phyloP scores from a whole-genome alignment of 139 green algal genomes.

The Closterium sp. region DNA sequence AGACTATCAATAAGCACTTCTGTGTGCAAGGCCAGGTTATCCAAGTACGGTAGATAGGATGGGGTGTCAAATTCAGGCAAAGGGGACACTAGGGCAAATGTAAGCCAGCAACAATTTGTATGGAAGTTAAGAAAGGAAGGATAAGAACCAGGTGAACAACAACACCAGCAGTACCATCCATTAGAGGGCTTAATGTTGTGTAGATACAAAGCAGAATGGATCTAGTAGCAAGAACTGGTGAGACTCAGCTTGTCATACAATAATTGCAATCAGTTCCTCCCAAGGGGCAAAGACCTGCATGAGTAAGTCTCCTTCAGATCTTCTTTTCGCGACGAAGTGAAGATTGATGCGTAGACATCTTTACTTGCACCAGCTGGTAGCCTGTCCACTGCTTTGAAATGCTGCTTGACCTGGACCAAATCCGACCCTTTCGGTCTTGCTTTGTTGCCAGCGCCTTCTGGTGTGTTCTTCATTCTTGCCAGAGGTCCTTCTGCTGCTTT shows the following conservation, averaged over 20 bases:
- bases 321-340: conserved; percentile 29
- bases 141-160: no score
- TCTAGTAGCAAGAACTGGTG: no score
- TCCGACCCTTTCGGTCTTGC: conserved; percentile 40
- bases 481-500: neutral
- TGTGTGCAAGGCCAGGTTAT: neutral
- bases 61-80: no score
- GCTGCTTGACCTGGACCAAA: conserved; percentile 6
- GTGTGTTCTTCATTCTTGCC: neutral
- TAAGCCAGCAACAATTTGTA: no score
- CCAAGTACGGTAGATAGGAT: no score
- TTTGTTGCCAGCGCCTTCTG: neutral
- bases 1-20: neutral
- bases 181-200: no score
- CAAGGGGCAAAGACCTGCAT: conserved; percentile 42
- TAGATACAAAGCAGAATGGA: no score
- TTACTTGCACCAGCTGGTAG: conserved; percentile 24
- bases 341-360: conserved; percentile 52
- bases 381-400: conserved; percentile 21
- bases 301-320: conserved; percentile 45
- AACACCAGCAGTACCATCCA: no score
- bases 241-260: no score
- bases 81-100: no score
- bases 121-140: no score
- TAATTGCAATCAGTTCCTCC: conserved; percentile 27